Evolutionary conservation across 169 alveolate species (phyloP).

Genomic region (Ichthyophthirius multifiliis): DNA sequence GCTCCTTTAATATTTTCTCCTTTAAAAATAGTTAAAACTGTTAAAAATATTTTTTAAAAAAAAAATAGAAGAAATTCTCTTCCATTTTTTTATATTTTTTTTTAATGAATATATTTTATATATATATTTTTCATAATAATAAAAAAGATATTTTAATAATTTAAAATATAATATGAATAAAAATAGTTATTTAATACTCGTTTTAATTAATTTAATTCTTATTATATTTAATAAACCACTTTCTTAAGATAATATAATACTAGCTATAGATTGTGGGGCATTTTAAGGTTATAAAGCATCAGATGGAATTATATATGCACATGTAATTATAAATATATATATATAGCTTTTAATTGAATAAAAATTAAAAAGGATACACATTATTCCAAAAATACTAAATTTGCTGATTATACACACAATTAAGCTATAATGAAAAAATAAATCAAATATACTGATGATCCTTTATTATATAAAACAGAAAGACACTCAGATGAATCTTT

Average conservation of each 20-base stretch:
- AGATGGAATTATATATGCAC: neutral
- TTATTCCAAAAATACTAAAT: neutral
- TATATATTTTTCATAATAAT: no score
- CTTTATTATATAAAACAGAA: neutral
- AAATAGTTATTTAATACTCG: no score
- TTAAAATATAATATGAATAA: no score
- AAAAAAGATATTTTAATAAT: no score
- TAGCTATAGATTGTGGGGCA: neutral
- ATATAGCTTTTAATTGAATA: neutral
- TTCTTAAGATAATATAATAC: neutral
- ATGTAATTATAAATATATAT: neutral
- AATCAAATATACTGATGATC: neutral
- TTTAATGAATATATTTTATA: no score
- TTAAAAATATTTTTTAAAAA: no score
- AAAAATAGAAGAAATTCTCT: no score
- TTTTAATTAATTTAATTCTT: no score
- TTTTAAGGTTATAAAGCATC: neutral
- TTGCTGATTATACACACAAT: slow-evolving; percentile 4
- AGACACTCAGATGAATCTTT: slow-evolving; percentile 36
- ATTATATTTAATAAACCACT: no score
- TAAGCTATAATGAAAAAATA: neutral
- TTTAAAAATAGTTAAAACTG: no score
- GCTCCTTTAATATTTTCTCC: no score
- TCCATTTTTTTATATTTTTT: no score
- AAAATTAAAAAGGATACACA: neutral